These are phyloP conservation scores for Clitopilus hobsonii DNA, from an alignment of 768 basidiomycete species.

Conservation along the genomic window DNA sequence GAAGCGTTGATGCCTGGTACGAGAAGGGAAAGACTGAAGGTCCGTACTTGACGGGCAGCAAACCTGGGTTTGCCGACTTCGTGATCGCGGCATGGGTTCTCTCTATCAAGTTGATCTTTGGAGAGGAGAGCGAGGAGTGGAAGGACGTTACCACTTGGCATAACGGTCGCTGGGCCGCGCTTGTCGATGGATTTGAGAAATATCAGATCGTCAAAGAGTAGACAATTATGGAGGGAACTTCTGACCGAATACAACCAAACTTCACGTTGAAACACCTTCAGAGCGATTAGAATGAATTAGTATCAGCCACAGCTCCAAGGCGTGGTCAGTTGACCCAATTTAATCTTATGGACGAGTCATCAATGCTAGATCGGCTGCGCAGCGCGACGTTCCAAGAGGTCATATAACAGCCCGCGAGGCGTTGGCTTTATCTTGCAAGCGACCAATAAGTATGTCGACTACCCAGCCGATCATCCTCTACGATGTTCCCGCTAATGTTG, in stretches of 20 bases:
- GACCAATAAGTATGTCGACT: constrained; percentile 5
- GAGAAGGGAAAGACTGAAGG: constrained; percentile 14
- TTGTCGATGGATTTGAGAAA: constrained; percentile 17
- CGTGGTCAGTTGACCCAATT: too few species aligned
- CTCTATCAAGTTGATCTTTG: constrained; percentile 22
- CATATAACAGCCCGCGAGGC: too few species aligned
- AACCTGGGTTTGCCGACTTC: constrained; percentile 30
- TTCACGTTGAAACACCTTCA: not conserved
- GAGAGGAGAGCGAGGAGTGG: constrained; percentile 32
- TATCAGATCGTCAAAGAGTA: constrained; percentile 14
- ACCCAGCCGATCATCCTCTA: constrained; percentile 27
- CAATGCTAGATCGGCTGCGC: too few species aligned
- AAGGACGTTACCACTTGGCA: constrained; percentile 24
- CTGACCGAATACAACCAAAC: not conserved
- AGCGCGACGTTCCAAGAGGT: too few species aligned
- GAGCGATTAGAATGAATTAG: not conserved
- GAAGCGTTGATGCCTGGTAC: constrained; percentile 14
- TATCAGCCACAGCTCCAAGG: too few species aligned
- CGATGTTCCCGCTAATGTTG: constrained; percentile 27
- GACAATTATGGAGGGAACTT: too few species aligned
- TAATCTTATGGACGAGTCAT: too few species aligned
- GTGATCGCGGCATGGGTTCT: constrained; percentile 20
- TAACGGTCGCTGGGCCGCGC: constrained; percentile 25
- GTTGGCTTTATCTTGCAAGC: too few species aligned
- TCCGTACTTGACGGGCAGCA: constrained; percentile 28